Conservation (phyloP, 2,329 filamentous ascomycete species). For the Neopestalotiopsis sp. region DNA sequence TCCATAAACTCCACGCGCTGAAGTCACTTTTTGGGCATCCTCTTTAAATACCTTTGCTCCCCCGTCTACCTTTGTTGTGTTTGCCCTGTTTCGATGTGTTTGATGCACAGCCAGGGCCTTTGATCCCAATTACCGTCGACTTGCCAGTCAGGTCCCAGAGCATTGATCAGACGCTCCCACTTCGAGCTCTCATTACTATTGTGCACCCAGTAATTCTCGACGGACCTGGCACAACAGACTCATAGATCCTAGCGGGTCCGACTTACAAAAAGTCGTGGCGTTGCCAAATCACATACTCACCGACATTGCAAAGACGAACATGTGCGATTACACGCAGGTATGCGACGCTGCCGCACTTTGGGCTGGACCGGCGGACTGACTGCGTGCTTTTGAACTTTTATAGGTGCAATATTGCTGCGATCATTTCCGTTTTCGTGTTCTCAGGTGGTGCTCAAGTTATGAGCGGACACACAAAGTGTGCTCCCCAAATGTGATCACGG, state of each 20-base stretch:
- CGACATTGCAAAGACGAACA: conserved; percentile 19
- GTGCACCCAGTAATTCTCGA: not conserved
- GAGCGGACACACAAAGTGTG: conserved; percentile 38
- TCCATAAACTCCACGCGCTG: not conserved
- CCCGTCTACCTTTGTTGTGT: not conserved
- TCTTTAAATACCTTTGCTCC: conserved; percentile 1
- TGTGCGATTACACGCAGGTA: conserved; percentile 41
- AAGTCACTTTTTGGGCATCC: conserved; percentile 2
- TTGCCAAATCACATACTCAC: not conserved
- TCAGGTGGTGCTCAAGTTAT: conserved; percentile 37
- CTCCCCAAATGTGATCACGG: conserved; percentile 35
- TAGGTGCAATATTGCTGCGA: conserved; percentile 39
- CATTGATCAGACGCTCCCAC: not conserved
- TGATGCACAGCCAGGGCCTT: not conserved
- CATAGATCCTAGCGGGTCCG: conserved; percentile 10
- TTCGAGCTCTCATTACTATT: not conserved
- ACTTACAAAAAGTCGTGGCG: conserved; percentile 8
- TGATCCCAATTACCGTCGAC: not conserved
- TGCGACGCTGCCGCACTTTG: not conserved
- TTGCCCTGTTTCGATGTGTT: not conserved
- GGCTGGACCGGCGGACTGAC: not conserved
- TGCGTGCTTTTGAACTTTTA: not conserved
- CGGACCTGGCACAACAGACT: conserved; percentile 13
- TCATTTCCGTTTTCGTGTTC: conserved; percentile 37
- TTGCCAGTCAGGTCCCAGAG: not conserved